Conservation (phyloP, 73 alveolate species). For the Paramecium octaurelia region DNA sequence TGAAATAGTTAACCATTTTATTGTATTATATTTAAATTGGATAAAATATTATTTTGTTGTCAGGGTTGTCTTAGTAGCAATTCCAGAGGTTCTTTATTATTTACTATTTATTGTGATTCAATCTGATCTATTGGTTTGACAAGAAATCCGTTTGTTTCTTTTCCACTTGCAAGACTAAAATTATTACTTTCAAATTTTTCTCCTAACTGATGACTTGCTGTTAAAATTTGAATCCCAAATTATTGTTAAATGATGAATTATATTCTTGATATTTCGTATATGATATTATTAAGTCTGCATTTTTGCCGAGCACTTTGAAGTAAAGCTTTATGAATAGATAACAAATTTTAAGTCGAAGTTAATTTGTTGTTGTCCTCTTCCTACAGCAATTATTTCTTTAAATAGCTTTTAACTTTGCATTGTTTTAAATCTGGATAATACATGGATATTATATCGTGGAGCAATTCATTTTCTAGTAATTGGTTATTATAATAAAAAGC, state of each 20-base stretch:
- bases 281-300: neutral
- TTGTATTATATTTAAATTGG: too few species aligned
- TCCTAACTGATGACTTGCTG: neutral
- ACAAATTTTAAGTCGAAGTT: neutral
- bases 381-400: neutral
- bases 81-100: neutral
- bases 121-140: neutral
- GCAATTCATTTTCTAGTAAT: neutral
- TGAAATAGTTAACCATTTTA: too few species aligned
- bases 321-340: neutral
- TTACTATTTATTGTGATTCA: neutral
- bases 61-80: neutral
- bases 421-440: neutral
- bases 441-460: neutral
- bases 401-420: neutral
- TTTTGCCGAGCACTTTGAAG: neutral
- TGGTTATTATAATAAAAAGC: neutral
- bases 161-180: neutral
- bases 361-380: neutral
- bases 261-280: neutral
- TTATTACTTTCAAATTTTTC: neutral
- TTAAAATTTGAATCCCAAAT: neutral
- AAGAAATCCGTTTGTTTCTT: neutral
- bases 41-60: too few species aligned
- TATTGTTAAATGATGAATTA: neutral